These are phyloP conservation scores for Brasilioporus rufonigricans DNA, from an alignment of 768 basidiomycete species.

Conservation along the genomic window DNA sequence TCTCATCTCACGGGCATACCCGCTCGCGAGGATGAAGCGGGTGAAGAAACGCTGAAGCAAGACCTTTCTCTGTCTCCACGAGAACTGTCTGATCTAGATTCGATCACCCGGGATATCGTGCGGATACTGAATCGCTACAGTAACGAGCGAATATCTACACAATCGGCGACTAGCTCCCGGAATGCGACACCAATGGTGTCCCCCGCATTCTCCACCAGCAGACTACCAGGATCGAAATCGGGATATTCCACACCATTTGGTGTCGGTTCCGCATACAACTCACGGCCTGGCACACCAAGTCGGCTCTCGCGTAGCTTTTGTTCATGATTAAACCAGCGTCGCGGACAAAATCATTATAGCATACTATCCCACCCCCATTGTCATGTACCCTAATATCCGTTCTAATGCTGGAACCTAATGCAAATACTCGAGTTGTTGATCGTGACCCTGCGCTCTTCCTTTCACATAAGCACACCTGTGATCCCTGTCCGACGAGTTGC, in stretches of 20 bases:
- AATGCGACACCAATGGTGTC: slow-evolving; percentile 65
- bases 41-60: slow-evolving; percentile 43
- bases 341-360: slow-evolving; percentile 7
- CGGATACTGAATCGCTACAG: slow-evolving; percentile 68
- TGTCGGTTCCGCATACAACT: slow-evolving; percentile 44
- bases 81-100: slow-evolving; percentile 75
- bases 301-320: slow-evolving; percentile 43
- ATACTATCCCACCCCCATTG: slow-evolving; percentile 9
- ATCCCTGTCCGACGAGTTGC: background rate
- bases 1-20: slow-evolving; percentile 35
- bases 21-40: slow-evolving; percentile 50
- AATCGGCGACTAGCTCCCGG: slow-evolving; percentile 61
- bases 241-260: slow-evolving; percentile 59
- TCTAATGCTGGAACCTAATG: slow-evolving; percentile 13
- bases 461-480: slow-evolving; percentile 2
- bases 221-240: slow-evolving; percentile 45
- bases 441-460: background rate
- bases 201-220: slow-evolving; percentile 40
- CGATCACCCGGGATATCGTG: slow-evolving; percentile 72
- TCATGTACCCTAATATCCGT: slow-evolving; percentile 19
- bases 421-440: background rate
- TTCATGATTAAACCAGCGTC: slow-evolving; percentile 18
- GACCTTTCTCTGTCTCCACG: slow-evolving; percentile 57
- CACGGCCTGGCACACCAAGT: slow-evolving; percentile 66
- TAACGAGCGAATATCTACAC: slow-evolving; percentile 56